Base-by-base conservation (phyloP, 108 stramenopile species). In the Nitzschia sp. region DNA sequence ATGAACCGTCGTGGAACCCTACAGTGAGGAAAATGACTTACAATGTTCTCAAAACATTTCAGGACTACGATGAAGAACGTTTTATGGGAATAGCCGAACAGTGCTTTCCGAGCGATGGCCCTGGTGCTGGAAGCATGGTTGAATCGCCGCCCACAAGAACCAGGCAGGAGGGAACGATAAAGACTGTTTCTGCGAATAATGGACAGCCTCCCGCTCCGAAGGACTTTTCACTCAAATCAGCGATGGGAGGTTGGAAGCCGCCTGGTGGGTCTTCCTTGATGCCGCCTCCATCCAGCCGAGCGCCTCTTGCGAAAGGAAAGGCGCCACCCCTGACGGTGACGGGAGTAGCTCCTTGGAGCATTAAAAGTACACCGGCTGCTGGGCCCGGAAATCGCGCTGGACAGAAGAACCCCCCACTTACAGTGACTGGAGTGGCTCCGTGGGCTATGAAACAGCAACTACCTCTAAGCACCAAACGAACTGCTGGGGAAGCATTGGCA, bases 21-120 rank as follows among this genome's bases (percentile, higher is more conserved):
- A 94, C 93, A 21, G 93, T 94, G 0, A 69, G 83, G 25, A 94
- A 91, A 66, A 94, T 94, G 93, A 91, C 90, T 0, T 84, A 81
- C 17, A 61, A 77, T 42, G 89, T 91, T 33, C 51, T 89, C 58
- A 59, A 64, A 33, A 49, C 72, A 48, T 64, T 81, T 6, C 57
- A 79, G 64, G 53, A 73, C 4, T 33, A 60, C 31, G 74, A 76
- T 46, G 33, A 49, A 19, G 64, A 74, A 46, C 54, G 49, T 19
- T 76, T 74, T 60, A 32, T 55, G 35, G 34, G 42, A 28, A 31
- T 54, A 6, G 53, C 66, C n/a, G 25, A 48, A 13, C 23, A 28
- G 53, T 47, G 49, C 17, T 74, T 66, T 45, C 42, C 62, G 30
- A 51, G 46, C n/a, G 28, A 18, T 18, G 17, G 5, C 1, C 21